Percentiles rank a stretch among this genome's conserved stretches.
phyloP scores from a whole-genome alignment of 805 yeast species.

The Debaryomyces hansenii region DNA sequence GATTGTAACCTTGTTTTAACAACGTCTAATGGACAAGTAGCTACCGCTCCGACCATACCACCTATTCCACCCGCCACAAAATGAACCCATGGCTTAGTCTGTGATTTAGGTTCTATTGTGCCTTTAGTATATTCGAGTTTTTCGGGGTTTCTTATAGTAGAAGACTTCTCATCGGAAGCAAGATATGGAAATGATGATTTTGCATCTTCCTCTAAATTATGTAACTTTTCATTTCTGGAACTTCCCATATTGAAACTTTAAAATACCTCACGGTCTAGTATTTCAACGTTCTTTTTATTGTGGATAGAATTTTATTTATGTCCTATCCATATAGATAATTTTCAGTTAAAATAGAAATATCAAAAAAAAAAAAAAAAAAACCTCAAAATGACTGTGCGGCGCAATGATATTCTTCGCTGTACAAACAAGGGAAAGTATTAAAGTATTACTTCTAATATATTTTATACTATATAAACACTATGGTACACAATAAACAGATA shows the following conservation, averaged over 20 bases:
- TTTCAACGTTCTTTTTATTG: not conserved
- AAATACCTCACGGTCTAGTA: not conserved
- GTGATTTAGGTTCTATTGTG: slow-evolving; percentile 10
- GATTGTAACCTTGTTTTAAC: slow-evolving; percentile 95
- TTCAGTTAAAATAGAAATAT: not conserved
- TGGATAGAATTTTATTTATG: not conserved
- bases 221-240: slow-evolving; percentile 6
- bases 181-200: slow-evolving; percentile 59
- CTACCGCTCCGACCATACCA: slow-evolving; percentile 96
- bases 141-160: slow-evolving; percentile 46
- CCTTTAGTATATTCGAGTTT: slow-evolving; percentile 16
- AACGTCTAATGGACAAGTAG: slow-evolving; percentile 93
- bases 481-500: slow-evolving; percentile 3
- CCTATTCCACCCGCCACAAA: slow-evolving; percentile 93
- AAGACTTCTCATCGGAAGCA: slow-evolving; percentile 71
- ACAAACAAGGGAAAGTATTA: too few relatives aligned
- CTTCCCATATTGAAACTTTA: not conserved
- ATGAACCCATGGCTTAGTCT: slow-evolving; percentile 57
- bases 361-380: slow-evolving; percentile 1
- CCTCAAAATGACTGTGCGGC: not conserved
- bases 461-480: slow-evolving; percentile 1
- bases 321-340: not conserved
- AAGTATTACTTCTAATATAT: too few relatives aligned
- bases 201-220: slow-evolving; percentile 52
- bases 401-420: too few relatives aligned